Evolutionary conservation across 768 basidiomycete species (phyloP).

Genomic region (Suillus subluteus): DNA sequence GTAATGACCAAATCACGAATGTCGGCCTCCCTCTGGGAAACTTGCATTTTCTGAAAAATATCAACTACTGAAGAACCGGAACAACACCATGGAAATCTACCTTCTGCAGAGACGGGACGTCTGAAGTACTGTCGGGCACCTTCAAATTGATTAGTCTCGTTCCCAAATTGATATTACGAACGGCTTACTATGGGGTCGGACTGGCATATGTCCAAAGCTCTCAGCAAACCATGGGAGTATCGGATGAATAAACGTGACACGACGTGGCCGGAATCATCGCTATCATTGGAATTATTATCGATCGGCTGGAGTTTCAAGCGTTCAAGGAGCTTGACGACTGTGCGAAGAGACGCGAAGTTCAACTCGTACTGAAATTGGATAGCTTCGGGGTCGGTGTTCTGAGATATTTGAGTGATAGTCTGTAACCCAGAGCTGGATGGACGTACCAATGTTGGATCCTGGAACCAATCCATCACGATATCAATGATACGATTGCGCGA

Average conservation of each 20-base stretch:
- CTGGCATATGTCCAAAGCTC: constrained; percentile 58
- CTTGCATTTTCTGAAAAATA: constrained; percentile 42
- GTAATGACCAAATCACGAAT: constrained; percentile 78
- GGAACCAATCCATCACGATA: constrained; percentile 79
- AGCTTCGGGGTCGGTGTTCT: constrained; percentile 43
- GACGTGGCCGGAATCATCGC: constrained; percentile 68
- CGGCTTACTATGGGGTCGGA: constrained; percentile 47
- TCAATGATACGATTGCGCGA: constrained; percentile 76
- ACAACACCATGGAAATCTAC: constrained; percentile 29
- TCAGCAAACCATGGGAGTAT: constrained; percentile 69
- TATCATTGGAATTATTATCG: constrained; percentile 54
- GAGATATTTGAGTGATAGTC: constrained; percentile 11
- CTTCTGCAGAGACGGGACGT: constrained; percentile 50
- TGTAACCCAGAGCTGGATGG: not conserved
- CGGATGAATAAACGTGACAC: constrained; percentile 81
- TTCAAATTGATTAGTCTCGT: constrained; percentile 25
- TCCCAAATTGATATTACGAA: not conserved
- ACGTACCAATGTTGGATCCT: constrained; percentile 54
- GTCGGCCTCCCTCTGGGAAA: constrained; percentile 58
- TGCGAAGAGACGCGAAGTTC: constrained; percentile 74
- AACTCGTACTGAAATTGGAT: constrained; percentile 59
- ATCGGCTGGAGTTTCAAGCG: constrained; percentile 66
- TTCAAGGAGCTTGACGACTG: constrained; percentile 75
- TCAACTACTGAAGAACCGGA: constrained; percentile 10
- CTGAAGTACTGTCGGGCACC: constrained; percentile 54